A percentile compares a stretch with the other conserved stretches of the same genome.
Evolutionary conservation across 306 rosid genomes (phyloP).

Genomic region (Astragalus membranaceus): DNA sequence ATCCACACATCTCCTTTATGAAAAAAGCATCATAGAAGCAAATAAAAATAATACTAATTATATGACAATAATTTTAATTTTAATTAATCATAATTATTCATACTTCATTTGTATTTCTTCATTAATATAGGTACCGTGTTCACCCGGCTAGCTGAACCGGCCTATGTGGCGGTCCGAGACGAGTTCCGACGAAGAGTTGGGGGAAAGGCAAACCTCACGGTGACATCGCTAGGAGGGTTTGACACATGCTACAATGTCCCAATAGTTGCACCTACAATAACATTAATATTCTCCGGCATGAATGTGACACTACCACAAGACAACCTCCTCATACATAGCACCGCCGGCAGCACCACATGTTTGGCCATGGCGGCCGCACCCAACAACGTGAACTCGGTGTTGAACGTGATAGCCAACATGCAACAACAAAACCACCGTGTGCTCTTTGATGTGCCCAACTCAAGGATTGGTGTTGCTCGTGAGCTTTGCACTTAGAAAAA

Average conservation of each 20-base stretch:
- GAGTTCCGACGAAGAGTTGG: constrained; percentile 66
- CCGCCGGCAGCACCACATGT: constrained; percentile 62
- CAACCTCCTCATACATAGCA: constrained; percentile 77
- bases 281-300: constrained; percentile 80
- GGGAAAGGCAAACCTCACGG: constrained; percentile 26
- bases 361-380: constrained; percentile 89
- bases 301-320: constrained; percentile 77
- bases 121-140: constrained; percentile 67
- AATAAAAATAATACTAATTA: not conserved
- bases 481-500: constrained; percentile 54
- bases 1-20: not conserved
- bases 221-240: constrained; percentile 72
- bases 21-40: not conserved
- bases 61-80: not conserved
- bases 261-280: constrained; percentile 60
- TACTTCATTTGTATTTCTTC: not conserved
- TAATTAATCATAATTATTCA: not conserved
- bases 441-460: constrained; percentile 71
- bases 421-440: constrained; percentile 93
- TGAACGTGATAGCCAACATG: constrained; percentile 87
- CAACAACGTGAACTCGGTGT: constrained; percentile 70
- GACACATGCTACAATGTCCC: constrained; percentile 86
- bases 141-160: constrained; percentile 71
- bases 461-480: constrained; percentile 81
- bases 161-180: constrained; percentile 53